Conservation (phyloP, 2,329 filamentous ascomycete genomes). For the Fusarium mundagurra region DNA sequence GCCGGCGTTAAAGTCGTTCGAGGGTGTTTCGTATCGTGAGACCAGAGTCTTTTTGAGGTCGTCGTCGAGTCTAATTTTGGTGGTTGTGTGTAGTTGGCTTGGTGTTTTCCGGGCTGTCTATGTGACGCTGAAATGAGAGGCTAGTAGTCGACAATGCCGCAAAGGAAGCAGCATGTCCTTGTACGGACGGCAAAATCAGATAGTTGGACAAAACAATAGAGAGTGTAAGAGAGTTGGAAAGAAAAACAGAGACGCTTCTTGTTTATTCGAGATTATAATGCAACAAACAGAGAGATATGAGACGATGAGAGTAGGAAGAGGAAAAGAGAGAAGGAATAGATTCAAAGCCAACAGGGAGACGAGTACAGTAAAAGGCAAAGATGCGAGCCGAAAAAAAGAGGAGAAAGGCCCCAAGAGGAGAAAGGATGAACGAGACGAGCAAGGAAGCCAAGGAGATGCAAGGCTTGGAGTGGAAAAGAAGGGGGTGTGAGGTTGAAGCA, state of each 20-base stretch:
- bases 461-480: slow-evolving; percentile 22
- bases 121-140: slow-evolving; percentile 42
- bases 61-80: slow-evolving; percentile 24
- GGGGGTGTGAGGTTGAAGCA: slow-evolving; percentile 23
- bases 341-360: slow-evolving; percentile 18
- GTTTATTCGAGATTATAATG: slow-evolving; percentile 18
- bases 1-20: slow-evolving; percentile 37
- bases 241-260: slow-evolving; percentile 34
- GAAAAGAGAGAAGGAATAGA: slow-evolving; percentile 15
- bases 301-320: slow-evolving; percentile 27
- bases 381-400: slow-evolving; percentile 20
- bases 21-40: slow-evolving; percentile 17
- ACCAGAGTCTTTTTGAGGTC: slow-evolving; percentile 15
- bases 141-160: slow-evolving; percentile 41
- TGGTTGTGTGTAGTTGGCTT: slow-evolving; percentile 13
- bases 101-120: slow-evolving; percentile 19
- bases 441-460: slow-evolving; percentile 31
- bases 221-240: slow-evolving; percentile 20
- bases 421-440: slow-evolving; percentile 31
- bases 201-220: slow-evolving; percentile 10
- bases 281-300: slow-evolving; percentile 25
- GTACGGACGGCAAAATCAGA: slow-evolving; percentile 23
- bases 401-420: slow-evolving; percentile 31
- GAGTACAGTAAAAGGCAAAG: slow-evolving; percentile 12
- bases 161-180: slow-evolving; percentile 42